Conservation (phyloP, 257 asterid species). For the Cruciata laevipes region DNA sequence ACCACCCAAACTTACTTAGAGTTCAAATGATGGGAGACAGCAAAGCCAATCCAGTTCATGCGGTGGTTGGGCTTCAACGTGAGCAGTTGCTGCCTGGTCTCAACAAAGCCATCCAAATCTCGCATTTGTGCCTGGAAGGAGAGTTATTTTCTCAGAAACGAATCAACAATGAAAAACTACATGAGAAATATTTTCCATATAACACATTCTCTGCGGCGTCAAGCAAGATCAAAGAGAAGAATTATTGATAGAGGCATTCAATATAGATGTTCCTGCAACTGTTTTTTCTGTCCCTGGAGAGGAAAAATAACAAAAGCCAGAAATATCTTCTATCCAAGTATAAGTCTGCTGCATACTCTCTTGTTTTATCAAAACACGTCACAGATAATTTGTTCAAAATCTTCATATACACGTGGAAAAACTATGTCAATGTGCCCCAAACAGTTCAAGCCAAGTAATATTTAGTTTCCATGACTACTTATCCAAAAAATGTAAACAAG, state of each 20-base stretch:
- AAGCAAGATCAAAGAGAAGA: neutral
- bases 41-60: slow-evolving; percentile 99
- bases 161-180: neutral
- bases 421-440: neutral
- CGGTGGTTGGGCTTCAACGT: slow-evolving; percentile 95
- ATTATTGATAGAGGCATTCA: neutral
- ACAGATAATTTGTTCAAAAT: neutral
- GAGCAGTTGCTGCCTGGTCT: slow-evolving; percentile 91
- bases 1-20: slow-evolving; percentile 42
- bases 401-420: neutral
- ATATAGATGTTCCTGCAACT: neutral
- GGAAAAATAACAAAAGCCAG: neutral
- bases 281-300: neutral
- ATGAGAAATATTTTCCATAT: neutral
- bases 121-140: slow-evolving; percentile 89
- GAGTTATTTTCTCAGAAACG: neutral
- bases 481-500: neutral
- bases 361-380: neutral
- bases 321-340: neutral
- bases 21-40: slow-evolving; percentile 91
- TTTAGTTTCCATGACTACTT: neutral
- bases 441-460: neutral
- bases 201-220: neutral
- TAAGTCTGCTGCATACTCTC: too few species aligned
- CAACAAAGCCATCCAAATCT: slow-evolving; percentile 95